Base-by-base conservation (phyloP, 352 stramenopile species). In the Phytophthora niederhauseri region DNA sequence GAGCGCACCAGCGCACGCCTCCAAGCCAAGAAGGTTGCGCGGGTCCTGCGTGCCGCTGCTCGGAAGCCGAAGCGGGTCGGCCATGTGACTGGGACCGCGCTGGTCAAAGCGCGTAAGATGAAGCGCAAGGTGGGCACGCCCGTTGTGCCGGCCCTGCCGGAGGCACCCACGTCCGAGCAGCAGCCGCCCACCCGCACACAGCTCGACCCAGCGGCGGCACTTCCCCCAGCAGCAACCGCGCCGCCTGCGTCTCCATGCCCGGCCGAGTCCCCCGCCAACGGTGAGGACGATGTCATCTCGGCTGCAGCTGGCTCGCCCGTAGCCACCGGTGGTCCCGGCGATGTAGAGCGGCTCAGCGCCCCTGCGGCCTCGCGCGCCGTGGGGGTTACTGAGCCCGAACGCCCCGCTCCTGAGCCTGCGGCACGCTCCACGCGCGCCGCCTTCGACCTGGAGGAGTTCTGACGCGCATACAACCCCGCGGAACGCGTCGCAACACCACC, bases 51-150 rank as follows among this genome's bases (percentile, higher is more conserved):
- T 41, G 9, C 9, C 34, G 34, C 34, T 15, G 9, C 9, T 15
- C 9, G 34, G 2, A 41, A 41, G 34, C 34, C 34, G 34, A 12
- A 41, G 34, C 34, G 34, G 9, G 34, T 41, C 34, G 34, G 34
- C 34, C 9, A 9, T 15, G 34, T 15, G 9, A 38, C 49, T 15
- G 3, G 22, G 11, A n/a, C 51, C 51, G 26, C 51, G 0, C 28
- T 24, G 12, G 51, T 43, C 8, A 11, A 24, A 6, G 36, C 9
- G 17, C 36, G 36, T 5, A 51, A 36, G 36, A 61, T 52, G 54
- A 61, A 50, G 22, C 34, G 20, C 34, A 51, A 61, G 17, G 36
- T 36, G 12, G 36, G 36, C 34, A 61, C 12, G 12, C 54, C n/a
- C 9, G 11, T 24, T 41, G 4, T 1, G 20, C n/a, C n/a, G 11